Base-by-base conservation (phyloP, 805 yeast genomes). In the Ogataea nakhonphanomensis region DNA sequence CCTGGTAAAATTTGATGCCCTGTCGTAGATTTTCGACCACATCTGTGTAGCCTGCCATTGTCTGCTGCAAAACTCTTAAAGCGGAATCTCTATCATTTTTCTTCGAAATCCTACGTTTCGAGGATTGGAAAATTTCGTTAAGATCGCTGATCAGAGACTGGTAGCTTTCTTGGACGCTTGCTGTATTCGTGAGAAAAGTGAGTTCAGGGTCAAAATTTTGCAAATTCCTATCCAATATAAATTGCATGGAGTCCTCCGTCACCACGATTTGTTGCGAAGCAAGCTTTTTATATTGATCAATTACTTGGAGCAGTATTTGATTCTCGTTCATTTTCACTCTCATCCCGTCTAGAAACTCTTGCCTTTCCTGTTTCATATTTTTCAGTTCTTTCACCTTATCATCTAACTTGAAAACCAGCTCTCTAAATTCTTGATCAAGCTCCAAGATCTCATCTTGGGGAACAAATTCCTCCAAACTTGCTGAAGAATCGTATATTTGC, bases 1-100 rank as follows among this genome's bases (percentile, higher is more conserved):
- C 83, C 27, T 69, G 69, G 63, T 90, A 90, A 55, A 89, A 89
- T 39, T 71, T 70, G 0, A 75, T 52, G 0, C 95, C 96, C 50
- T 83, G 84, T 23, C 71, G 71, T 21, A 87, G 57, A 54, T 85
- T 83, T 5, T 69, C 64, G 12, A 71, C 59, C 2, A 86, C 69
- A 50, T 83, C 86, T 22, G 70, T 59, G 51, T 69, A 82, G 34
- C 74, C 70, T 28, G 65, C 58, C 46, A 69, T 74, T 1, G 73
- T 75, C 5, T 66, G 58, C 39, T 78, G 83, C 22, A 84, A 57
- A 1, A 59, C 62, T 39, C 76, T 78, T 30, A 84, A 58, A 1
- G 74, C 73, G 15, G 65, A 62, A 37, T 73, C 74, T 33, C 88
- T 63, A 25, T 63, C 62, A 4, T 41, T 44, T 2, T 66, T 54